phyloP scores from a whole-genome alignment of 2,329 filamentous ascomycete genomes.

The Kalaharituber pfeilii region DNA sequence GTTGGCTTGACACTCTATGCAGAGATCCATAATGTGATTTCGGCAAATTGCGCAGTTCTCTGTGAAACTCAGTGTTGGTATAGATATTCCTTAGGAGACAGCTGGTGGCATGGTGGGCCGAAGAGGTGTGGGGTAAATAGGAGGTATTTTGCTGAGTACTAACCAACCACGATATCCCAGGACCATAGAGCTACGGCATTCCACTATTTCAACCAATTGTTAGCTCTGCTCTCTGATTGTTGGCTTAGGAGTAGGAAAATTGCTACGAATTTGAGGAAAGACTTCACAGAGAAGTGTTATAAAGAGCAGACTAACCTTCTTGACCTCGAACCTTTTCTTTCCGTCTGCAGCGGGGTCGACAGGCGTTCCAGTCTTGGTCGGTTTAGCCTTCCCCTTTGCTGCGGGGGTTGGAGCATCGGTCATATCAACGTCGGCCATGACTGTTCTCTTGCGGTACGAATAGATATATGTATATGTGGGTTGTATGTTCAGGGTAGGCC shows the following conservation, averaged over 20 bases:
- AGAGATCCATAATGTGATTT: slow-evolving; percentile 99
- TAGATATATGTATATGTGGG: too few relatives aligned
- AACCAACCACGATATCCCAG: slow-evolving; percentile 83
- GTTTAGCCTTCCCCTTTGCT: slow-evolving; percentile 40
- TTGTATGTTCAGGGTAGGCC: too few relatives aligned
- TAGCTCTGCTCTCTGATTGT: not conserved
- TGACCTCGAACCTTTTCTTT: slow-evolving; percentile 96
- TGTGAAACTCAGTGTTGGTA: too few relatives aligned
- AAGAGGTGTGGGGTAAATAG: too few relatives aligned
- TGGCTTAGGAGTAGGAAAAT: too few relatives aligned
- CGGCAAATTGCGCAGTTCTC: slow-evolving; percentile 99
- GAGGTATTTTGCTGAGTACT: slow-evolving; percentile 3
- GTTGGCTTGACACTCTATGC: slow-evolving; percentile 97
- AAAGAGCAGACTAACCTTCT: too few relatives aligned
- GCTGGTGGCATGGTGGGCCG: too few relatives aligned
- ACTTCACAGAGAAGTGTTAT: too few relatives aligned
- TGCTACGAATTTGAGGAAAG: too few relatives aligned
- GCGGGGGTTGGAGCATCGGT: slow-evolving; percentile 53
- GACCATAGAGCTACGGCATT: slow-evolving; percentile 97
- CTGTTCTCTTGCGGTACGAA: too few relatives aligned
- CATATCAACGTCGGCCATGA: slow-evolving; percentile 95
- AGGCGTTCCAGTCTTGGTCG: slow-evolving; percentile 34
- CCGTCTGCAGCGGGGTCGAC: slow-evolving; percentile 37
- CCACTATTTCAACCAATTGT: slow-evolving; percentile 47
- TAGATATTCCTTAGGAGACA: too few relatives aligned